Conservation (phyloP, 2,329 filamentous ascomycete genomes). For the Fusarium buxicola region DNA sequence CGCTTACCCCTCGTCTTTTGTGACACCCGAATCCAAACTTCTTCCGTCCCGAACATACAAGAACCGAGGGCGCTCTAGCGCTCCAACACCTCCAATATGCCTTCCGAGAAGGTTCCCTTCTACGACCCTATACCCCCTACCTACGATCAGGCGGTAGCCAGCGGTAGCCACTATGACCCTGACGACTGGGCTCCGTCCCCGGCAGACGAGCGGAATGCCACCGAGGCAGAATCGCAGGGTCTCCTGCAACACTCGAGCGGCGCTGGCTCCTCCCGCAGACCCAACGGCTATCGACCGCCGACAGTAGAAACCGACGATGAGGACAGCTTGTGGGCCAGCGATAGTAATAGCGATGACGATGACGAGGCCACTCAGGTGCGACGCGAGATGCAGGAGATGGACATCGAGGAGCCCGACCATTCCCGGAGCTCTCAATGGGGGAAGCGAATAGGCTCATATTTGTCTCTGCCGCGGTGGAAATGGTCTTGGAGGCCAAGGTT, state of each 20-base stretch:
- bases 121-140: slow-evolving; percentile 58
- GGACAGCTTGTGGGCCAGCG: slow-evolving; percentile 64
- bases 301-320: slow-evolving; percentile 84
- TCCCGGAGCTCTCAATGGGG: slow-evolving; percentile 61
- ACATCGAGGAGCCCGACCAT: slow-evolving; percentile 76
- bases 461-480: slow-evolving; percentile 66
- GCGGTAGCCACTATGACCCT: slow-evolving; percentile 49
- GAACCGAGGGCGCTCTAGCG: slow-evolving; percentile 37
- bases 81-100: slow-evolving; percentile 45
- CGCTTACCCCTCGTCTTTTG: slow-evolving; percentile 15
- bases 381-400: slow-evolving; percentile 89
- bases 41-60: slow-evolving; percentile 18
- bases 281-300: slow-evolving; percentile 77
- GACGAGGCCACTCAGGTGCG: slow-evolving; percentile 75
- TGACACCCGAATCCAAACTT: slow-evolving; percentile 15
- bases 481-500: slow-evolving; percentile 66
- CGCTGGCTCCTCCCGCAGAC: slow-evolving; percentile 56
- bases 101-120: slow-evolving; percentile 56
- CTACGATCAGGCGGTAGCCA: slow-evolving; percentile 57
- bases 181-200: slow-evolving; percentile 49
- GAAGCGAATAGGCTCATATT: slow-evolving; percentile 65
- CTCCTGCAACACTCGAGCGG: slow-evolving; percentile 70
- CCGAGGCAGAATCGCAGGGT: slow-evolving; percentile 81
- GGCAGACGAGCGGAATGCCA: slow-evolving; percentile 69
- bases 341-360: slow-evolving; percentile 58